Percentiles rank a stretch among this genome's conserved stretches.
Evolutionary conservation across 345 rosid genomes (phyloP).

Genomic region (Boechera retrofracta): DNA sequence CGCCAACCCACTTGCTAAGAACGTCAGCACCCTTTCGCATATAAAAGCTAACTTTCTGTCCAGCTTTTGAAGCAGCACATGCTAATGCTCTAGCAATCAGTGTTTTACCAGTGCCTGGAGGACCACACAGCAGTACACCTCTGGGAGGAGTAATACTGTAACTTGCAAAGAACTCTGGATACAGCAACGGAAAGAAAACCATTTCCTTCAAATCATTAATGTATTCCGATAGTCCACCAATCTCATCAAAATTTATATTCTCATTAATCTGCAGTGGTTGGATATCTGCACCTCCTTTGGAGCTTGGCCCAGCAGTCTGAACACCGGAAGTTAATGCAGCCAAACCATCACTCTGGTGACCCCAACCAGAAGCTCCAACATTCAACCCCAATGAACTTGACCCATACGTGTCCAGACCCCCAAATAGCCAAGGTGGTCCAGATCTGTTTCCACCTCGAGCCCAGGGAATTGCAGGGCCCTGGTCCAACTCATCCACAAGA

Average conservation of each 20-base stretch:
- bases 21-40: conserved; percentile 99
- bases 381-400: conserved; percentile 83
- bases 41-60: conserved; percentile 99
- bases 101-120: conserved; percentile 99
- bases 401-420: conserved; percentile 91
- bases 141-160: conserved; percentile 97
- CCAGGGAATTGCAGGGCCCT: conserved; percentile 97
- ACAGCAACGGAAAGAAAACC: conserved; percentile 97
- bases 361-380: conserved; percentile 99
- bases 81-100: conserved; percentile 99
- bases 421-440: conserved; percentile 97
- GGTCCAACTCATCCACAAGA: conserved; percentile 99
- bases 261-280: conserved; percentile 99
- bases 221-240: conserved; percentile 95
- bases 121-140: conserved; percentile 98
- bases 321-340: conserved; percentile 77
- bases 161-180: conserved; percentile 98
- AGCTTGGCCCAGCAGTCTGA: conserved; percentile 99
- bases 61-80: conserved; percentile 99
- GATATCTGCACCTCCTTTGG: conserved; percentile 99
- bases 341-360: conserved; percentile 90
- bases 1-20: conserved; percentile 99
- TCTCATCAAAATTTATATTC: conserved; percentile 89
- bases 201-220: conserved; percentile 97
- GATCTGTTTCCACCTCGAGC: conserved; percentile 91